Base-by-base conservation (phyloP, 345 rosid genomes). In the Noccaea caerulescens region DNA sequence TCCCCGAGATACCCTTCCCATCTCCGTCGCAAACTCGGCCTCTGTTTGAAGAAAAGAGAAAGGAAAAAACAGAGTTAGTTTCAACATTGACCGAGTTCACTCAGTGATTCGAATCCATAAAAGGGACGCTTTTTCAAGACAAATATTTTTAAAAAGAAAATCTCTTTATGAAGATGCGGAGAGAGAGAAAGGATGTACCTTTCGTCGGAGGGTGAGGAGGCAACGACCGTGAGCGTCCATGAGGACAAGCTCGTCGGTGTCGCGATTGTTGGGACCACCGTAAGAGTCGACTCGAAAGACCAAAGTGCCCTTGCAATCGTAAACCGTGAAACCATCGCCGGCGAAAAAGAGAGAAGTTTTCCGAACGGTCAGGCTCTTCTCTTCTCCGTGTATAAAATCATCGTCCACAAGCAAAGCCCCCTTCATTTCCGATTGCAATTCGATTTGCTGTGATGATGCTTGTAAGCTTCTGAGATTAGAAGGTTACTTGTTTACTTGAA, bases 261-360 rank as follows among this genome's bases (percentile, higher is more conserved):
- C 93, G 11, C 87, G 91, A 1, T 66, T 43, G 63, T 82, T 90
- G 39, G 97, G 99, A 8, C 99, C 91, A 14, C 97, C 92, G 75
- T 91, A 94, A 1, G 95, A 88, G 76, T 94, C 99, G 11, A 93
- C 96, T 3, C 95, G 89, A 83, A 93, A 89, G 66, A 88, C 79
- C 49, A 89, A 79, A 66, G 64, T 38, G 13, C 96, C 99, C 20
- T 76, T 81, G 57, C 85, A 82, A 50, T 86, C 93, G 53, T 91
- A 91, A 71, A 80, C 95, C 14, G 87, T 85, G 84, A 91, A 94
- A 34, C 97, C 99, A 71, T 94, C 97, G 45, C 91, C 89, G 71
- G 91, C 69, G 78, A 89, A 94, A 80, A 94, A 94, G 42, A 94
- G 77, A 43, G 87, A 85, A 14, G 95, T 94, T 79, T 91, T 94